phyloP scores from a whole-genome alignment of 345 rosid genomes.

The Hibiscus tridactylites region DNA sequence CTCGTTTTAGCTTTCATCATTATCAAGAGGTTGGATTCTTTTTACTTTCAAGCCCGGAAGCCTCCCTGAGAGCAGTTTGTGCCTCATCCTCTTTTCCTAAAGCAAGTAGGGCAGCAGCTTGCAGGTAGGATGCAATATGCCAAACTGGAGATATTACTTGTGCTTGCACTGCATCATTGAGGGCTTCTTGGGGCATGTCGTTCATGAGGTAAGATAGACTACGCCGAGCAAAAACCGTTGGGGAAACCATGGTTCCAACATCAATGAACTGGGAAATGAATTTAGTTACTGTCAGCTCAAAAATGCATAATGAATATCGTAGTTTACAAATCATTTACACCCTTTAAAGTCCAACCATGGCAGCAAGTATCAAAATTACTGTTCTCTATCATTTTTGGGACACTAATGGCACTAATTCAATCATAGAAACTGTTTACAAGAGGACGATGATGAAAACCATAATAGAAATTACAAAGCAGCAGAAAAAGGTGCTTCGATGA shows the following conservation, averaged over 20 bases:
- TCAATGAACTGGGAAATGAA: slow-evolving; percentile 56
- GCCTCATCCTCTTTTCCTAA: slow-evolving; percentile 75
- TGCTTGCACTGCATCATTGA: slow-evolving; percentile 81
- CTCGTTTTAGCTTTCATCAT: not conserved
- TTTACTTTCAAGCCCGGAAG: slow-evolving; percentile 54
- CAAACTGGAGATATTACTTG: slow-evolving; percentile 74
- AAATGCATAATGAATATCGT: not conserved
- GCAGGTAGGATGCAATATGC: slow-evolving; percentile 86
- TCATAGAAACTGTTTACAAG: not conserved
- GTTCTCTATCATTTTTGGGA: not conserved
- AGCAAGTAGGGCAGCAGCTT: slow-evolving; percentile 53
- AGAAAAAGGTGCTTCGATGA: not conserved
- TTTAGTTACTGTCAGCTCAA: not conserved
- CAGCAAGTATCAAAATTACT: not conserved
- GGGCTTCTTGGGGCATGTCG: slow-evolving; percentile 75
- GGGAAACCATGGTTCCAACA: slow-evolving; percentile 80
- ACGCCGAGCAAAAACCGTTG: slow-evolving; percentile 73
- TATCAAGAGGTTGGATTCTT: slow-evolving; percentile 21
- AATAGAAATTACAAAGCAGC: not conserved
- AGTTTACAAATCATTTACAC: not conserved
- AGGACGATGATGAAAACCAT: not conserved
- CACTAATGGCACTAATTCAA: not conserved
- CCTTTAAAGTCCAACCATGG: not conserved
- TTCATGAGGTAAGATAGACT: slow-evolving; percentile 69
- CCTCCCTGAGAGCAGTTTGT: slow-evolving; percentile 64